Evolutionary conservation across 1,284 basidiomycete genomes (phyloP).

Genomic region (Ganoderma meredithae): DNA sequence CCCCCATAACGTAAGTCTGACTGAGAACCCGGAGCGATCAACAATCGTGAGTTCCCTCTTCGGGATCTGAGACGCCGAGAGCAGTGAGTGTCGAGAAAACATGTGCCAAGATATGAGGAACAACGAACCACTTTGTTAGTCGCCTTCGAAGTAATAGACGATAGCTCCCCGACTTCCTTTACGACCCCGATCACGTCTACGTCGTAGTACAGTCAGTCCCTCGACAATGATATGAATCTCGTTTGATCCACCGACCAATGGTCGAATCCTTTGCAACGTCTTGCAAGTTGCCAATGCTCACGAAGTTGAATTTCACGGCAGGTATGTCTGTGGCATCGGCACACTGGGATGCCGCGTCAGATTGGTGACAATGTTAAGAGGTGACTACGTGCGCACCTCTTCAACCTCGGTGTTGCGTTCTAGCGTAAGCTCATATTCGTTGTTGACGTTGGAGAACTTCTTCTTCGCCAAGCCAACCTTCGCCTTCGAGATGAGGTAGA

Average conservation of each 20-base stretch:
- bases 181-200: slow-evolving; percentile 88
- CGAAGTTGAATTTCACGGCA: slow-evolving; percentile 85
- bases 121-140: slow-evolving; percentile 69
- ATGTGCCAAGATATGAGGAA: neutral
- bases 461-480: slow-evolving; percentile 96
- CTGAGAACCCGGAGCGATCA: slow-evolving; percentile 83
- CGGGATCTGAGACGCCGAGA: slow-evolving; percentile 58
- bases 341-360: slow-evolving; percentile 60
- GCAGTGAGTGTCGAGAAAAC: slow-evolving; percentile 5
- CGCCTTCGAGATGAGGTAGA: slow-evolving; percentile 92
- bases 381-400: slow-evolving; percentile 56
- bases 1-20: slow-evolving; percentile 95
- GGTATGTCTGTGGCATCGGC: slow-evolving; percentile 80
- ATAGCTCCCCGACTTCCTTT: slow-evolving; percentile 77
- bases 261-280: slow-evolving; percentile 77
- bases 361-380: slow-evolving; percentile 2
- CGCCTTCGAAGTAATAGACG: slow-evolving; percentile 78
- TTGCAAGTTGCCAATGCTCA: slow-evolving; percentile 71
- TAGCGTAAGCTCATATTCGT: slow-evolving; percentile 96
- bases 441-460: slow-evolving; percentile 91
- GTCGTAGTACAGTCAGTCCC: neutral
- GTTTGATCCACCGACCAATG: slow-evolving; percentile 64
- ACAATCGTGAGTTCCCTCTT: slow-evolving; percentile 93
- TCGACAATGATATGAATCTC: too few species aligned
- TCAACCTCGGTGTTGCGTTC: slow-evolving; percentile 86